Conservation (phyloP, 495 filamentous ascomycete genomes). For the Lindgomyces ingoldianus region DNA sequence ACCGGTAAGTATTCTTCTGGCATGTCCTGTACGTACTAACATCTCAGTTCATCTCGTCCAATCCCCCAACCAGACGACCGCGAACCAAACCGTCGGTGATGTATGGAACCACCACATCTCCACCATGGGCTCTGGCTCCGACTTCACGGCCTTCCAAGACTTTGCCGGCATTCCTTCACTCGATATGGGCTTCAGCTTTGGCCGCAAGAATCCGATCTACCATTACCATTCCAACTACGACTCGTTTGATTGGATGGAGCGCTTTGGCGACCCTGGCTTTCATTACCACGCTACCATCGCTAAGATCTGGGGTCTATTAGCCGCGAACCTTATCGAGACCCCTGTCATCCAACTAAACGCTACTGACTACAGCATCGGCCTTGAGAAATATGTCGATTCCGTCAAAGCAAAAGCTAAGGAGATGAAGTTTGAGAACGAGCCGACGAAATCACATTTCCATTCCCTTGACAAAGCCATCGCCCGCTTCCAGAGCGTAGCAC, state of each 20-base stretch:
- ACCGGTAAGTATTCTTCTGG: constrained; percentile 51
- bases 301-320: constrained; percentile 56
- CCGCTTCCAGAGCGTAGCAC: constrained; percentile 51
- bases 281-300: constrained; percentile 62
- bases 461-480: constrained; percentile 52
- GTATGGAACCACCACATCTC: constrained; percentile 60
- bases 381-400: constrained; percentile 54
- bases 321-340: constrained; percentile 46
- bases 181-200: constrained; percentile 59
- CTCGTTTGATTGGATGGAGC: constrained; percentile 74
- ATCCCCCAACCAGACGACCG: constrained; percentile 72
- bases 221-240: constrained; percentile 82
- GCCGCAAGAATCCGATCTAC: constrained; percentile 58
- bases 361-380: constrained; percentile 45
- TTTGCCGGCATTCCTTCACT: constrained; percentile 67
- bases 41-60: constrained; percentile 53
- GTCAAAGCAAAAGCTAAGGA: constrained; percentile 50
- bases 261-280: constrained; percentile 63
- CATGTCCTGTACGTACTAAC: background rate
- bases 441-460: constrained; percentile 43
- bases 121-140: constrained; percentile 70
- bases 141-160: constrained; percentile 76
- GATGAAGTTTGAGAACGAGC: background rate
- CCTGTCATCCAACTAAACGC: constrained; percentile 48
- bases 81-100: constrained; percentile 67